These are phyloP conservation scores for Apophysomyces variabilis DNA, from an alignment of 371 early-diverging fungal genomes.

Conservation along the genomic window DNA sequence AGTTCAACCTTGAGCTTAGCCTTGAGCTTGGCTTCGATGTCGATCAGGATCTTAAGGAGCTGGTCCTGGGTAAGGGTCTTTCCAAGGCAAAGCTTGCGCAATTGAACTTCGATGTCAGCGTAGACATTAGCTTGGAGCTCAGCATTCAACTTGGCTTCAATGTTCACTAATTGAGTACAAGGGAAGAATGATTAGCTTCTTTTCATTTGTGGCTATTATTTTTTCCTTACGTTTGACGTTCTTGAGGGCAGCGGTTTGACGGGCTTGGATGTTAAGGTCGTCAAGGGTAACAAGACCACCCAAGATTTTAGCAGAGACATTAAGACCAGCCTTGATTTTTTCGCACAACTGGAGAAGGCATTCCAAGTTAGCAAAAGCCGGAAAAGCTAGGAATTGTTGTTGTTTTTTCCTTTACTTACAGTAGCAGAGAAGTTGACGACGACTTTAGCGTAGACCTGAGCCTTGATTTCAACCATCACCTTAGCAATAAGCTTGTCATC, in stretches of 20 bases:
- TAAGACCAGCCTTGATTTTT: slow-evolving; percentile 1
- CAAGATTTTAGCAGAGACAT: not conserved
- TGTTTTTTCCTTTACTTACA: slow-evolving; percentile 19
- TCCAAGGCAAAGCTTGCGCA: slow-evolving; percentile 10
- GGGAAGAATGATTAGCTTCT: not conserved
- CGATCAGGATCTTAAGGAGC: slow-evolving; percentile 25
- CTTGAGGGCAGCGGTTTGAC: slow-evolving; percentile 4
- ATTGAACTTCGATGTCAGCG: slow-evolving; percentile 18
- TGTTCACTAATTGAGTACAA: slow-evolving; percentile 8
- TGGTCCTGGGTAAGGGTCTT: slow-evolving; percentile 21
- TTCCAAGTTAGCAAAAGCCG: no score
- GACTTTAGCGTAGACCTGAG: slow-evolving; percentile 16
- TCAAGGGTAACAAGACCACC: slow-evolving; percentile 4
- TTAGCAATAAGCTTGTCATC: slow-evolving; percentile 14
- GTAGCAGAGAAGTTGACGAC: slow-evolving; percentile 13
- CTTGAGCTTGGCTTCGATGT: slow-evolving; percentile 29
- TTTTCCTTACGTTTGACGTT: not conserved
- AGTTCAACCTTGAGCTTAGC: slow-evolving; percentile 27
- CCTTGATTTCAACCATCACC: slow-evolving; percentile 15
- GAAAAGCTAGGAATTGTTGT: not conserved
- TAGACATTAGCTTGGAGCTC: slow-evolving; percentile 24
- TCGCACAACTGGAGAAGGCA: not conserved
- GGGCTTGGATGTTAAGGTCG: slow-evolving; percentile 2
- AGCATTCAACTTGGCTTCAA: slow-evolving; percentile 26
- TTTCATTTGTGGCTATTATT: no score